Conservation (phyloP, 2,329 filamentous ascomycete genomes). For the Mycosphaerella sp. region DNA sequence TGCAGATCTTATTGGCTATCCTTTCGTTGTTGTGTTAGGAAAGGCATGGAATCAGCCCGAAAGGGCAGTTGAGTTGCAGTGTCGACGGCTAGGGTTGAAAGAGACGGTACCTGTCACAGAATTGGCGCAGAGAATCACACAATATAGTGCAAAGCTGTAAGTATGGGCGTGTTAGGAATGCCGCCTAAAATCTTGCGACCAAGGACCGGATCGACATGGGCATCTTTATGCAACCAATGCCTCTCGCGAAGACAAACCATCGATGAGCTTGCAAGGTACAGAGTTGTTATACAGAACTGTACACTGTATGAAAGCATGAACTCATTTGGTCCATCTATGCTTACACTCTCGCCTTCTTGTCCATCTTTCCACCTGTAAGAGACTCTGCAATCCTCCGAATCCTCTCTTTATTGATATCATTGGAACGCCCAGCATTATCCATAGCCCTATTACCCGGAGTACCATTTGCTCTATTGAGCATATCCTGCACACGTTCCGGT, state of each 20-base stretch:
- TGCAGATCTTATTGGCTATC: constrained; percentile 84
- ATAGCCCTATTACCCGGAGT: constrained; percentile 34
- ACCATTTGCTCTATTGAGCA: constrained; percentile 37
- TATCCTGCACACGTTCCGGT: constrained; percentile 44
- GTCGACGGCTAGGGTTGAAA: constrained; percentile 59
- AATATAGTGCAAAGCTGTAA: constrained; percentile 19
- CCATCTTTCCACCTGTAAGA: constrained; percentile 61
- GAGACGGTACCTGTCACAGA: constrained; percentile 34
- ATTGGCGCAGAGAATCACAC: constrained; percentile 12
- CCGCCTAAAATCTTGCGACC: no score
- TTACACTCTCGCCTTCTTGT: constrained; percentile 8
- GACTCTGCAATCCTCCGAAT: constrained; percentile 60
- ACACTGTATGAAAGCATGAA: no score
- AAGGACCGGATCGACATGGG: no score
- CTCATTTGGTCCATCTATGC: neutral
- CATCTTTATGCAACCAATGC: no score
- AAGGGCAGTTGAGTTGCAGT: constrained; percentile 67
- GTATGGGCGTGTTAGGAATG: neutral
- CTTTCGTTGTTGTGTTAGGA: constrained; percentile 73
- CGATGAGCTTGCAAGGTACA: no score
- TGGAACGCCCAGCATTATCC: constrained; percentile 31
- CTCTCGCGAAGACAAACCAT: no score
- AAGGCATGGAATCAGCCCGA: constrained; percentile 55
- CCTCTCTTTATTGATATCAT: constrained; percentile 49
- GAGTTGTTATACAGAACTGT: no score